Conservation (phyloP, 495 filamentous ascomycete genomes). For the Schizothecium vesticola region DNA sequence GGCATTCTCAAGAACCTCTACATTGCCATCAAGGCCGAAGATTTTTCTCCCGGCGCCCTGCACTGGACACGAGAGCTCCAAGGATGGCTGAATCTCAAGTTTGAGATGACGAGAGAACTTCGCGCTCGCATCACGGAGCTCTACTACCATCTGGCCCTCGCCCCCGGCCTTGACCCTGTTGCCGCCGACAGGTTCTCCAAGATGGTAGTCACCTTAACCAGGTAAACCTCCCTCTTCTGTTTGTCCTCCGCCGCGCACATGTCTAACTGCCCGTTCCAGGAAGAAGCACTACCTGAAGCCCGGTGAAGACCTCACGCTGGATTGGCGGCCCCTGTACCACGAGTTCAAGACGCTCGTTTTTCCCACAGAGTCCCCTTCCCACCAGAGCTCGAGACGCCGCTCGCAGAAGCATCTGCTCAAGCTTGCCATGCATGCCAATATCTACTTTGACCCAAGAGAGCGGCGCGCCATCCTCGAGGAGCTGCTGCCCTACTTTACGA, state of each 20-base stretch:
- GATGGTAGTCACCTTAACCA: constrained; percentile 92
- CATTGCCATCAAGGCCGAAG: constrained; percentile 81
- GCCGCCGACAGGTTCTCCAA: constrained; percentile 87
- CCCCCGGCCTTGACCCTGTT: constrained; percentile 76
- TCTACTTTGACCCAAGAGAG: constrained; percentile 87
- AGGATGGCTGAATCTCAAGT: constrained; percentile 94
- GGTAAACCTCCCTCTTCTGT: constrained; percentile 49
- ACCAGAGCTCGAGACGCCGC: constrained; percentile 40
- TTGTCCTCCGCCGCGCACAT: not conserved
- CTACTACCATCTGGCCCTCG: constrained; percentile 90
- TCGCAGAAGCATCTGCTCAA: constrained; percentile 61
- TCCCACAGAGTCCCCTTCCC: constrained; percentile 64
- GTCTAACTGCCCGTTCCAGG: constrained; percentile 41
- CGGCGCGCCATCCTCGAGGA: constrained; percentile 87
- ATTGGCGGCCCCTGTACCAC: constrained; percentile 89
- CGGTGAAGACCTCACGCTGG: constrained; percentile 78
- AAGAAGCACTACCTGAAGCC: constrained; percentile 93
- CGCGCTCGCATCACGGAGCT: constrained; percentile 78
- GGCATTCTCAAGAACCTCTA: constrained; percentile 92
- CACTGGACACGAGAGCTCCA: constrained; percentile 97
- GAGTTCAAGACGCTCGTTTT: constrained; percentile 86
- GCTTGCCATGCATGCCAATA: constrained; percentile 80
- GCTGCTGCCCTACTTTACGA: constrained; percentile 90
- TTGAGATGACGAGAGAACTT: constrained; percentile 80
- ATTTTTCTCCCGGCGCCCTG: constrained; percentile 87